A percentile compares a stretch with the other conserved stretches of the same genome.
Evolutionary conservation across 2,329 filamentous ascomycete genomes (phyloP).

Genomic region (Thermoascus crustaceus): DNA sequence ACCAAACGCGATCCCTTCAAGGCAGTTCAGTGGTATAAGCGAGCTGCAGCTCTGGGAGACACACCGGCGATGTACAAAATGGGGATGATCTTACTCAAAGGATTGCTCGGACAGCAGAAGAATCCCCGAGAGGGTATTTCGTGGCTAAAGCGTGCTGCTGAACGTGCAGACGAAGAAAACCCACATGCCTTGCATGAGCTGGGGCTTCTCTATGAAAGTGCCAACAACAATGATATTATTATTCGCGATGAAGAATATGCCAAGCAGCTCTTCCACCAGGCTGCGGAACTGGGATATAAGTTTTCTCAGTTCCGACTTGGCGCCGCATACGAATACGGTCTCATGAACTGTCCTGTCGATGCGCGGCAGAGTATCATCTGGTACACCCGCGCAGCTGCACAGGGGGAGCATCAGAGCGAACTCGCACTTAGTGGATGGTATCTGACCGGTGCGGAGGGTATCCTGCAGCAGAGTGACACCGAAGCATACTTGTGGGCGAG

Average conservation of each 20-base stretch:
- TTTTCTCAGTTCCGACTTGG: conserved; percentile 88
- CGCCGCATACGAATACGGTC: conserved; percentile 80
- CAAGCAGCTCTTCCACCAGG: conserved; percentile 71
- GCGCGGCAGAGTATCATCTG: conserved; percentile 79
- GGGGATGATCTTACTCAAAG: conserved; percentile 91
- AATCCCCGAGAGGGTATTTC: conserved; percentile 79
- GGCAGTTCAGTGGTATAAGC: conserved; percentile 96
- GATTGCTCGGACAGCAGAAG: conserved; percentile 74
- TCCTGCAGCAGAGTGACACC: conserved; percentile 84
- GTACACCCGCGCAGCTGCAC: conserved; percentile 85
- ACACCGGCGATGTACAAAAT: conserved; percentile 97
- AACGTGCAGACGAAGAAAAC: conserved; percentile 79
- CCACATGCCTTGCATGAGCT: conserved; percentile 93
- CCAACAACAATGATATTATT: conserved; percentile 59
- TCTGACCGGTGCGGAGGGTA: conserved; percentile 78
- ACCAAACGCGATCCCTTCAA: conserved; percentile 86
- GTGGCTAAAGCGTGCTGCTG: conserved; percentile 89
- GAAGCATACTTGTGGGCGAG: conserved; percentile 96
- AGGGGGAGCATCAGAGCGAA: conserved; percentile 91
- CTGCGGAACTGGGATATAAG: conserved; percentile 85
- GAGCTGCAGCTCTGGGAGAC: conserved; percentile 82
- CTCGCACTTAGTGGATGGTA: conserved; percentile 86
- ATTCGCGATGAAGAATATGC: conserved; percentile 77
- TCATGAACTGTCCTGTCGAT: conserved; percentile 75
- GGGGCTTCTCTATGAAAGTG: conserved; percentile 50